Evolutionary conservation across 2,329 filamentous ascomycete species (phyloP), one percentile per base, ranked within the genome.

Genomic region (Arthrobotrys musiformis): DNA sequence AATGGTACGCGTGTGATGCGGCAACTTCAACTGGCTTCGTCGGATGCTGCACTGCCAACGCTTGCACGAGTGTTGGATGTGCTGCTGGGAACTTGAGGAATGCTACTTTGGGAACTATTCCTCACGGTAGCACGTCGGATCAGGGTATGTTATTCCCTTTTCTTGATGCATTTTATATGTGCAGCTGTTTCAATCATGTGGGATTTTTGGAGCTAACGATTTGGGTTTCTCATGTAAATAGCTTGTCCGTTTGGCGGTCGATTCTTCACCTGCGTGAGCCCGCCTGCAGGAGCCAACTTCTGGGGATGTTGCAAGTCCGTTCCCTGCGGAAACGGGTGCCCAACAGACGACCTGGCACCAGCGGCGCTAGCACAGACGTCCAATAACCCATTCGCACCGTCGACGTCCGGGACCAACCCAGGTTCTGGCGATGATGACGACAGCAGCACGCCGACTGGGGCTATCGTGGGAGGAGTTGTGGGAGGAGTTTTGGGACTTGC

Each of bases 261-360:
- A 1, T 77, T 77, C 48, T 77, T 42, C 28, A 77, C 73, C n/a
- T 77, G 73, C 33, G 1, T 28, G 8, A 24, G 37, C 17, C 50
- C 61, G 6, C 73, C 73, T 6, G 40, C 58, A 19, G 40, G 40
- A 19, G 40, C 40, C 40, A 42, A 42, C n/a, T 77, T 77, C 50
- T 77, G 73, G 73, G 73, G 73, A 54, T 77, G 73, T 40, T 77
- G 73, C 48, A 77, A 64, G 52, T 64, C 60, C 11, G 50, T 35
- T 4, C 73, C 73, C 4, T 77, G 73, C 46, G 24, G 56, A 22
- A 9, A 24, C 13, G 66, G 66, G 13, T 77, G 73, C 19, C 60
- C 73, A 46, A 19, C 42, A 40, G 30, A 24, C 9, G 35, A 69
- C 9, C 24, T 77, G 11, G 48, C 66, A 5, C 60, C 66, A 6